Evolutionary conservation across 2,329 filamentous ascomycete species (phyloP).

Genomic region (Monosporascus sp.): DNA sequence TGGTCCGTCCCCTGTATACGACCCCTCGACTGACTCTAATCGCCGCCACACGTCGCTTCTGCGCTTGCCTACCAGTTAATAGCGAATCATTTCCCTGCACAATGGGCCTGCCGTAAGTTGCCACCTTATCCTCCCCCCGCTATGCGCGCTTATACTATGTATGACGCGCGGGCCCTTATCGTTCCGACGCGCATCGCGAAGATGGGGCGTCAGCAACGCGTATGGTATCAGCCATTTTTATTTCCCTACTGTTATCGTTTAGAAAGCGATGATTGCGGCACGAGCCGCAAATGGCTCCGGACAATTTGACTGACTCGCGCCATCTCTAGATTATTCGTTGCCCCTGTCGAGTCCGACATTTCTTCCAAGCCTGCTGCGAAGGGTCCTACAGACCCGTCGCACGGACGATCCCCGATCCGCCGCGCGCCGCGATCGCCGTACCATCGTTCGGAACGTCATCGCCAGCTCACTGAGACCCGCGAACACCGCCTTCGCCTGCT

Average conservation of each 20-base stretch:
- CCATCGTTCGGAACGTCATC: slow-evolving; percentile 14
- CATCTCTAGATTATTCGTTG: slow-evolving; percentile 36
- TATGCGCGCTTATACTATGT: neutral
- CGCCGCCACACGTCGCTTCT: neutral
- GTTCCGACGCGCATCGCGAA: neutral
- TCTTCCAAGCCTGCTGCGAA: slow-evolving; percentile 29
- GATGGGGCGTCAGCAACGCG: neutral
- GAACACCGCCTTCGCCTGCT: slow-evolving; percentile 25
- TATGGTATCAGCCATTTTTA: neutral
- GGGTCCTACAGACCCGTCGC: slow-evolving; percentile 15
- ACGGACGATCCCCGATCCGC: slow-evolving; percentile 35
- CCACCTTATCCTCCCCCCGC: neutral
- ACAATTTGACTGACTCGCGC: neutral
- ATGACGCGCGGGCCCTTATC: slow-evolving; percentile 2
- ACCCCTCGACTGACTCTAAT: too few relatives aligned
- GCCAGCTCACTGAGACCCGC: slow-evolving; percentile 28
- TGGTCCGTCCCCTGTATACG: too few relatives aligned
- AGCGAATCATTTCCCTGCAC: neutral
- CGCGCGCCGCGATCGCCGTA: slow-evolving; percentile 14
- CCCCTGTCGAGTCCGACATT: slow-evolving; percentile 40
- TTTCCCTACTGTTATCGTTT: neutral
- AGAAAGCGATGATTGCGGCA: too few relatives aligned
- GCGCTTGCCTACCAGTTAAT: neutral
- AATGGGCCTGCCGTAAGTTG: slow-evolving; percentile 8
- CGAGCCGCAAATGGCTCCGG: too few relatives aligned